Conservation (phyloP, 2,329 filamentous ascomycete species). For the Aspergillus hortae region DNA sequence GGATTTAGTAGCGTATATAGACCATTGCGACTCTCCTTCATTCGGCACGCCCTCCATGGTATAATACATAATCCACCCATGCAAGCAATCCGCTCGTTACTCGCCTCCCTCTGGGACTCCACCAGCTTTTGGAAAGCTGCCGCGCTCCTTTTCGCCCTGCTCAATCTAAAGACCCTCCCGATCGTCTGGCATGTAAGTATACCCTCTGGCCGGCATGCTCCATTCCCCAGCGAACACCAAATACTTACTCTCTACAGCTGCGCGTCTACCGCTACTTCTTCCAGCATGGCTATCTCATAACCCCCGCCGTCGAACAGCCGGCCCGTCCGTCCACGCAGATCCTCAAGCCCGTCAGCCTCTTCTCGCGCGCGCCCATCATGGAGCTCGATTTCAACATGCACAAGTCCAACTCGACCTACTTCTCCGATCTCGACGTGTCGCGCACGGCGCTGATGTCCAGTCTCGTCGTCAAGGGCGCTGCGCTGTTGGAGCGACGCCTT, state of each 20-base stretch:
- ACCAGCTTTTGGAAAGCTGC: slow-evolving; percentile 21
- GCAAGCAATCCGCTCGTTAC: slow-evolving; percentile 10
- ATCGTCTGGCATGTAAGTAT: slow-evolving; percentile 30
- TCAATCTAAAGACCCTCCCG: slow-evolving; percentile 27
- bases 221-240: no score
- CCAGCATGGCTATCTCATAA: slow-evolving; percentile 48
- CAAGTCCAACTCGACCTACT: slow-evolving; percentile 79
- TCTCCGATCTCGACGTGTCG: slow-evolving; percentile 75
- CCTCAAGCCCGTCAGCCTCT: slow-evolving; percentile 66
- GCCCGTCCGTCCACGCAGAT: slow-evolving; percentile 46
- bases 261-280: slow-evolving; percentile 57
- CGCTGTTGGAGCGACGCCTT: slow-evolving; percentile 48
- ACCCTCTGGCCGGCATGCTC: neutral
- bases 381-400: slow-evolving; percentile 83
- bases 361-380: slow-evolving; percentile 62
- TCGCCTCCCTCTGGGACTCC: slow-evolving; percentile 12
- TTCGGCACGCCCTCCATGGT: no score
- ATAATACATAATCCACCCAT: neutral
- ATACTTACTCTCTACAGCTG: slow-evolving; percentile 36
- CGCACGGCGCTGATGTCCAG: slow-evolving; percentile 73
- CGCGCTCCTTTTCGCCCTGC: slow-evolving; percentile 21
- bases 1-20: no score
- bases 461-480: slow-evolving; percentile 56
- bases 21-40: no score
- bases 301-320: slow-evolving; percentile 35